Percentiles rank a stretch among this genome's conserved stretches.
Conservation (phyloP, 208 protist genomes). For the Acanthamoeba culbertsoni region DNA sequence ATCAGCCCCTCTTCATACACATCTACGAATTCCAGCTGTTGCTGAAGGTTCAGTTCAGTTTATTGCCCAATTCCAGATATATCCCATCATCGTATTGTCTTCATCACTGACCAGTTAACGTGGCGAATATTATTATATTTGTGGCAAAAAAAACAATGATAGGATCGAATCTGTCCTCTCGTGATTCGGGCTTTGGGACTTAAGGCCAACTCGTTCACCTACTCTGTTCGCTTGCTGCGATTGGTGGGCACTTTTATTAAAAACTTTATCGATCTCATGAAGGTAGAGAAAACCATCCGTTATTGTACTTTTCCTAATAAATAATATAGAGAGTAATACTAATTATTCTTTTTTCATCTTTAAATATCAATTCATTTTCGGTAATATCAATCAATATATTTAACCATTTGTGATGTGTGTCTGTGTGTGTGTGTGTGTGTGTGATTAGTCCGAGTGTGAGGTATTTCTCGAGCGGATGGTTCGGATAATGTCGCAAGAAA, state of each 20-base stretch:
- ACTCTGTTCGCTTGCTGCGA: constrained; percentile 25
- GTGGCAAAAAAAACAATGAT: no score
- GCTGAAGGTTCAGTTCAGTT: neutral
- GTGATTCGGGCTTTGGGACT: neutral
- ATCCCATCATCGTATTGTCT: neutral
- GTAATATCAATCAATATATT: no score
- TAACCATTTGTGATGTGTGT: no score
- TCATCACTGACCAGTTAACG: no score
- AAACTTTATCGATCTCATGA: constrained; percentile 47
- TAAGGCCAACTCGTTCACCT: neutral
- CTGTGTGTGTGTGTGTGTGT: no score
- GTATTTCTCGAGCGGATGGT: constrained; percentile 50
- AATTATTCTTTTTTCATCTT: no score
- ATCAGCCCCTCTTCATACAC: constrained; percentile 38
- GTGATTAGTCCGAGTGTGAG: constrained; percentile 49
- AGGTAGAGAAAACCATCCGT: neutral
- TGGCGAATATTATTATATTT: no score
- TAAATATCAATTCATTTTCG: no score
- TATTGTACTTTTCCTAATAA: neutral
- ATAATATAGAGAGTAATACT: no score
- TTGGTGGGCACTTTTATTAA: constrained; percentile 39
- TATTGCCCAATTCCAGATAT: neutral
- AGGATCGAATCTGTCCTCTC: constrained; percentile 40
- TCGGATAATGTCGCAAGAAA: constrained; percentile 5
- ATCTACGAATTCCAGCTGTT: constrained; percentile 46